Conservation (phyloP, 2,329 filamentous ascomycete species). For the Monosporascus sp. region DNA sequence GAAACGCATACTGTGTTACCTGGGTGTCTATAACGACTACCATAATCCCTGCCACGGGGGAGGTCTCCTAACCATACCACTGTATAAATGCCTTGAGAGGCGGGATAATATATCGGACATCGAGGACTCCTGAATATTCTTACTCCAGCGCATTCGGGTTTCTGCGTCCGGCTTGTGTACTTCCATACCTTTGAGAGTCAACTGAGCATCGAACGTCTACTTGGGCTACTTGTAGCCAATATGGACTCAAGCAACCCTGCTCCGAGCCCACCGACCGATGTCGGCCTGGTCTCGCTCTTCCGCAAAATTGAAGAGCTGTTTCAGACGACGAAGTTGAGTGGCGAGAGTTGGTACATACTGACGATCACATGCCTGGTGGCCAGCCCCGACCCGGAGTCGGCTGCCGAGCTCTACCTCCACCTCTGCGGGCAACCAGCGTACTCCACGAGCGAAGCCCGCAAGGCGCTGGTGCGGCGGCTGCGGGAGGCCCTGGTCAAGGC, state of each 20-base stretch:
- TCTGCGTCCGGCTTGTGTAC: too few relatives aligned
- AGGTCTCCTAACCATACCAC: too few relatives aligned
- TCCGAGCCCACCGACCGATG: not conserved
- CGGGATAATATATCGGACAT: too few relatives aligned
- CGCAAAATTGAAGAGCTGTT: slow-evolving; percentile 1
- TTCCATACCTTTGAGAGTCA: too few relatives aligned
- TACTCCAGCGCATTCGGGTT: too few relatives aligned
- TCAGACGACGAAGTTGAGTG: slow-evolving; percentile 7
- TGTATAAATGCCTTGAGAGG: too few relatives aligned
- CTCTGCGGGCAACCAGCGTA: slow-evolving; percentile 45
- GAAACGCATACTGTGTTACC: too few relatives aligned
- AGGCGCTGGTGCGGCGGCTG: slow-evolving; percentile 44
- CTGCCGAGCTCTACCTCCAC: slow-evolving; percentile 50
- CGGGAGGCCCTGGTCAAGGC: slow-evolving; percentile 57
- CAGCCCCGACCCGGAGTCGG: slow-evolving; percentile 46
- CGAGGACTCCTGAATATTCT: too few relatives aligned
- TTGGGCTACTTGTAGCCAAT: not conserved
- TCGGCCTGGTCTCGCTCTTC: not conserved
- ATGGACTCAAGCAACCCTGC: not conserved
- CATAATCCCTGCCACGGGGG: too few relatives aligned
- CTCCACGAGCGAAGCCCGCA: slow-evolving; percentile 36
- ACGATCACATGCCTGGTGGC: slow-evolving; percentile 39
- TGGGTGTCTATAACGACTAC: too few relatives aligned
- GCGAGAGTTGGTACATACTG: slow-evolving; percentile 19
- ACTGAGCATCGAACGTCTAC: too few relatives aligned